Percentiles rank a stretch among this genome's conserved stretches.
These are phyloP conservation scores for Kodamaea restingae DNA, from an alignment of 805 yeast genomes.

Conservation along the genomic window DNA sequence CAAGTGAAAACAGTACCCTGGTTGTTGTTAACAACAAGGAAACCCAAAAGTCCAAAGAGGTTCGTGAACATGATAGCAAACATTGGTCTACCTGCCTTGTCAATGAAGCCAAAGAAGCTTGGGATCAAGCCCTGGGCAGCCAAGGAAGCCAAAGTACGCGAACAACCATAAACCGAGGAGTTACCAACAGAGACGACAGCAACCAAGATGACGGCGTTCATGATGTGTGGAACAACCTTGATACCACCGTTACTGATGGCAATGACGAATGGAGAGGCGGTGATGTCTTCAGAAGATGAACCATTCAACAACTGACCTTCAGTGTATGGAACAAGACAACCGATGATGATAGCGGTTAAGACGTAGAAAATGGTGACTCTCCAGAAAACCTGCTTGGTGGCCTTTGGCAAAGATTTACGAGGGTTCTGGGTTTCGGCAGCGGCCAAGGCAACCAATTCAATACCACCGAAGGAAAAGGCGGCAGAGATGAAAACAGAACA, in stretches of 20 bases:
- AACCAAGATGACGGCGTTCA: slow-evolving; percentile 69
- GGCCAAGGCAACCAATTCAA: slow-evolving; percentile 55
- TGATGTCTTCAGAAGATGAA: slow-evolving; percentile 38
- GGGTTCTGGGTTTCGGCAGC: slow-evolving; percentile 58
- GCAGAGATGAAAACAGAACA: slow-evolving; percentile 43
- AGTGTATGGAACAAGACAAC: slow-evolving; percentile 48
- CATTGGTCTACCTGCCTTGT: slow-evolving; percentile 40
- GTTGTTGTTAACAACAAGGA: slow-evolving; percentile 30
- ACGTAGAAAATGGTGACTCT: slow-evolving; percentile 48
- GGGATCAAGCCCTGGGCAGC: slow-evolving; percentile 74
- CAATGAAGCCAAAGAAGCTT: slow-evolving; percentile 35
- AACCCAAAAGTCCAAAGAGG: slow-evolving; percentile 37
- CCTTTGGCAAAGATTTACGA: slow-evolving; percentile 52
- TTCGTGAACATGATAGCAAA: slow-evolving; percentile 32
- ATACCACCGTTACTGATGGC: slow-evolving; percentile 63
- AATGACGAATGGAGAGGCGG: slow-evolving; percentile 74
- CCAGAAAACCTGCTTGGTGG: slow-evolving; percentile 54
- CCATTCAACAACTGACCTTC: slow-evolving; percentile 47
- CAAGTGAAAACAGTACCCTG: slow-evolving; percentile 35
- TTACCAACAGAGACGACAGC: slow-evolving; percentile 76
- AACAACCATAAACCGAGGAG: slow-evolving; percentile 69
- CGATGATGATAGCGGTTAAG: slow-evolving; percentile 25
- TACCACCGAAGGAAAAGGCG: slow-evolving; percentile 60
- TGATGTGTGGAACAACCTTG: slow-evolving; percentile 62
- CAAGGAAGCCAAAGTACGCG: slow-evolving; percentile 64